These are phyloP conservation scores for Colletotrichum euphorbiae DNA, from an alignment of 2,329 filamentous ascomycete genomes.

Conservation along the genomic window DNA sequence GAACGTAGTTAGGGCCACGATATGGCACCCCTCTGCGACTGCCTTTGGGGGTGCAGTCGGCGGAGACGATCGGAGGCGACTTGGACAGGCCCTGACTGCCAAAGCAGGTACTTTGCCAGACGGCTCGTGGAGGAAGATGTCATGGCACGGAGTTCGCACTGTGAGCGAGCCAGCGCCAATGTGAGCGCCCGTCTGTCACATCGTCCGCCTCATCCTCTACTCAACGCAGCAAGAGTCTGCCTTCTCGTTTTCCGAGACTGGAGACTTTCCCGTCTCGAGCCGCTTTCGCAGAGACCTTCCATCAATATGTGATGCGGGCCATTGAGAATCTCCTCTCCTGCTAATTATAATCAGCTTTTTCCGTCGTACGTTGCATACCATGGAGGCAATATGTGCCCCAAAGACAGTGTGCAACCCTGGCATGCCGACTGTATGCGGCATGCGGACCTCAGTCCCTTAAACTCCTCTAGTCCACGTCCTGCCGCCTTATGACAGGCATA, in stretches of 20 bases:
- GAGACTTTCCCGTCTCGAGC: too few species aligned
- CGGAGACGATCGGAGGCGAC: slow-evolving; percentile 12
- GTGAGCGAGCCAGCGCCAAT: background rate
- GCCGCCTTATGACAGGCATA: slow-evolving; percentile 28
- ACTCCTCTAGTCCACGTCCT: background rate
- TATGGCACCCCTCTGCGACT: background rate
- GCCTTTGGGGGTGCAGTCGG: slow-evolving; percentile 20
- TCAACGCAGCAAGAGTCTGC: background rate
- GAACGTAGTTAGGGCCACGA: slow-evolving; percentile 11
- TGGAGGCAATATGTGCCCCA: background rate
- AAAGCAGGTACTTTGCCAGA: background rate
- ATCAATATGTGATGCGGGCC: background rate
- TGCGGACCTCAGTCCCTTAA: background rate
- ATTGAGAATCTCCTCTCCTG: slow-evolving; percentile 11
- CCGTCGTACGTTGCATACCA: slow-evolving; percentile 16
- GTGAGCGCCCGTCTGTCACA: slow-evolving; percentile 14
- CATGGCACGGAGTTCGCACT: slow-evolving; percentile 3
- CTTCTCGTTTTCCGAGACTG: too few species aligned
- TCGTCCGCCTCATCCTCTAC: slow-evolving; percentile 4
- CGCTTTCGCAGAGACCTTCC: background rate
- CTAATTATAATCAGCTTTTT: background rate
- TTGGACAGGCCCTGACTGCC: slow-evolving; percentile 19
- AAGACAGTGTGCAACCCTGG: background rate
- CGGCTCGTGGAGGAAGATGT: background rate
- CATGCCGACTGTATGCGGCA: background rate